Conservation (phyloP, 2,329 filamentous ascomycete genomes). For the Alternaria consortialis region DNA sequence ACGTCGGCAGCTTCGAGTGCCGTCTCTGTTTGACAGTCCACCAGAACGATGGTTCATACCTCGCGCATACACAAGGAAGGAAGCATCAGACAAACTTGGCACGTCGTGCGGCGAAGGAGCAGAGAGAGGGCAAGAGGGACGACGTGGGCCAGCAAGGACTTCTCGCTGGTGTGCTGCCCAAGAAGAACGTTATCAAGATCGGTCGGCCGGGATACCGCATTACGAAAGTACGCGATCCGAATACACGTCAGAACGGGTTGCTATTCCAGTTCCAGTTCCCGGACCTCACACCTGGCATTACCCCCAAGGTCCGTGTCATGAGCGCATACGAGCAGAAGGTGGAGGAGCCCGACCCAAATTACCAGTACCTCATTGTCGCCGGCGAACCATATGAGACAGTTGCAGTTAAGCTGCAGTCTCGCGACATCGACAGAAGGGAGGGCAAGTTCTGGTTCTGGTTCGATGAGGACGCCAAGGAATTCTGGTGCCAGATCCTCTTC, state of each 20-base stretch:
- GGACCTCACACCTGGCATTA: constrained; percentile 78
- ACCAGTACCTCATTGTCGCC: constrained; percentile 92
- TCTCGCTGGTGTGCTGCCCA: constrained; percentile 71
- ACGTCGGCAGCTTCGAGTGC: constrained; percentile 97
- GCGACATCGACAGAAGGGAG: constrained; percentile 89
- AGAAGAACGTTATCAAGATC: constrained; percentile 90
- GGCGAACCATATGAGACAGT: constrained; percentile 99
- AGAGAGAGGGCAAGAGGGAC: constrained; percentile 81
- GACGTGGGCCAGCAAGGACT: constrained; percentile 78
- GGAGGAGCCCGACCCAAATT: constrained; percentile 90
- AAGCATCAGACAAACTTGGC: constrained; percentile 99
- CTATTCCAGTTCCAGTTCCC: constrained; percentile 98
- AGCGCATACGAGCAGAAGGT: constrained; percentile 95
- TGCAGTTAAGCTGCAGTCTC: constrained; percentile 92
- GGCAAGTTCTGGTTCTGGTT: constrained; percentile 94
- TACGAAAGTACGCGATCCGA: constrained; percentile 90
- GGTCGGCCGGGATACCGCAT: constrained; percentile 97
- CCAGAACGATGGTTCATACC: constrained; percentile 98
- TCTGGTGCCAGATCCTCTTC: constrained; percentile 97
- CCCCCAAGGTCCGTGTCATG: constrained; percentile 93
- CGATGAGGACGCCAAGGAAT: constrained; percentile 94
- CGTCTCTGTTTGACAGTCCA: constrained; percentile 96
- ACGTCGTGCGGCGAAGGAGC: constrained; percentile 91
- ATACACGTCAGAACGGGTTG: constrained; percentile 86
- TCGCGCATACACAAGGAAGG: constrained; percentile 96